Conservation (phyloP, 495 filamentous ascomycete genomes). For the Penicillium coprophilum region DNA sequence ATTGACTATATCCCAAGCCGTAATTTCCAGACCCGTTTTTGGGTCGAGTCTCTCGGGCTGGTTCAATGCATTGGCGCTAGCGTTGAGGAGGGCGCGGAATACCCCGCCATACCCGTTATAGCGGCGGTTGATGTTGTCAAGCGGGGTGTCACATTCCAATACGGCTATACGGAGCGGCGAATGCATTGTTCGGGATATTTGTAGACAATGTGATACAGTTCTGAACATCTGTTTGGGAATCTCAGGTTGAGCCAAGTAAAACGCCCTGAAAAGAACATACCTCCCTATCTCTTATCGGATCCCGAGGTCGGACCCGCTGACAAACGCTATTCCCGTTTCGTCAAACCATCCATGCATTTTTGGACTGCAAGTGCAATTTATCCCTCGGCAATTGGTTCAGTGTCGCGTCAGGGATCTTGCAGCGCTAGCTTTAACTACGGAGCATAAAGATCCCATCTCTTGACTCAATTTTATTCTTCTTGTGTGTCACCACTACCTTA, state of each 20-base stretch:
- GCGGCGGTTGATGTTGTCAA: slow-evolving; percentile 52
- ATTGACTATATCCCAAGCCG: slow-evolving; percentile 67
- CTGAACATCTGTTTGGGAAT: neutral
- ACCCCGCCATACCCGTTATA: slow-evolving; percentile 74
- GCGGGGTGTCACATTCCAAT: slow-evolving; percentile 77
- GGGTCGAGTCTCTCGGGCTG: slow-evolving; percentile 37
- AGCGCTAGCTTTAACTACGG: neutral
- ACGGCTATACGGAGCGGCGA: slow-evolving; percentile 75
- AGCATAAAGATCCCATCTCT: neutral
- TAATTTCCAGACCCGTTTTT: slow-evolving; percentile 54
- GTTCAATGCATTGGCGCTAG: slow-evolving; percentile 46
- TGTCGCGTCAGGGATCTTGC: neutral
- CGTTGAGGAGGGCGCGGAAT: slow-evolving; percentile 62
- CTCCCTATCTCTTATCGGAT: neutral
- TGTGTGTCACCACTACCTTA: neutral
- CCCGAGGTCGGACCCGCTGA: neutral
- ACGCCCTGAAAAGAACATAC: neutral
- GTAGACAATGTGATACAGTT: neutral
- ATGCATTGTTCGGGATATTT: slow-evolving; percentile 27
- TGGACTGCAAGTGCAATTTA: neutral
- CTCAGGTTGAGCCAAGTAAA: neutral
- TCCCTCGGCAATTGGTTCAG: neutral
- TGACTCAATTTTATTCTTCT: neutral
- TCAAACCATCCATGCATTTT: neutral
- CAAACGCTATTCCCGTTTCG: neutral